Evolutionary conservation across 2,329 filamentous ascomycete species (phyloP).

Genomic region (Monilinia aucupariae): DNA sequence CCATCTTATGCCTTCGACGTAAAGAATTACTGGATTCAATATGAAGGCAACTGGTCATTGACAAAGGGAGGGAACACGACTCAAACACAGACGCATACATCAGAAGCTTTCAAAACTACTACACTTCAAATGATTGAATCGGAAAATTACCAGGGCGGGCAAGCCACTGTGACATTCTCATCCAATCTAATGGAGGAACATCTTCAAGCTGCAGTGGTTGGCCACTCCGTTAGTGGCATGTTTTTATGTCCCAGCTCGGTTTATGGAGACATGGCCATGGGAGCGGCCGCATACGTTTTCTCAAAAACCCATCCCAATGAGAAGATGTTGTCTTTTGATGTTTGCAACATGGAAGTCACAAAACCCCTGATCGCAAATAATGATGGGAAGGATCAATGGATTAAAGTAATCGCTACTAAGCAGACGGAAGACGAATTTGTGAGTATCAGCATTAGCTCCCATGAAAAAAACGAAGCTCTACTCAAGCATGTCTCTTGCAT

Average conservation of each 20-base stretch:
- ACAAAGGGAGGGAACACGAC: conserved; percentile 38
- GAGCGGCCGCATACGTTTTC: conserved; percentile 46
- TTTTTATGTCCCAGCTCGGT: conserved; percentile 8
- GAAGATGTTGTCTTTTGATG: conserved; percentile 47
- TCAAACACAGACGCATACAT: not conserved
- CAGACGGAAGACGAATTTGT: not conserved
- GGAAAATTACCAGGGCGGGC: not conserved
- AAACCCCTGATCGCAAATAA: conserved; percentile 2
- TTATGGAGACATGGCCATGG: conserved; percentile 9
- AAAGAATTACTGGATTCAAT: conserved; percentile 61
- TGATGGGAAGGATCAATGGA: not conserved
- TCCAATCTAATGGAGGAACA: not conserved
- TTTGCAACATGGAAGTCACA: conserved; percentile 58
- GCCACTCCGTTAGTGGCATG: conserved; percentile 1
- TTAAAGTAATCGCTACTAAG: not conserved
- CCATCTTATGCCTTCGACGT: conserved; percentile 60
- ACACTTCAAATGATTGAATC: not conserved
- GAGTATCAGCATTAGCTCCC: not conserved
- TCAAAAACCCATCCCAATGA: conserved; percentile 34
- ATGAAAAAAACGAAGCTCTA: not conserved
- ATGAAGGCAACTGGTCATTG: conserved; percentile 51
- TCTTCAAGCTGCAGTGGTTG: not conserved
- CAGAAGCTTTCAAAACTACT: not conserved
- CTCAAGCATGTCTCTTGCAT: not conserved
- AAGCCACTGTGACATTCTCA: not conserved